Conservation (phyloP, 495 filamentous ascomycete species). For the Neurospora sp. region DNA sequence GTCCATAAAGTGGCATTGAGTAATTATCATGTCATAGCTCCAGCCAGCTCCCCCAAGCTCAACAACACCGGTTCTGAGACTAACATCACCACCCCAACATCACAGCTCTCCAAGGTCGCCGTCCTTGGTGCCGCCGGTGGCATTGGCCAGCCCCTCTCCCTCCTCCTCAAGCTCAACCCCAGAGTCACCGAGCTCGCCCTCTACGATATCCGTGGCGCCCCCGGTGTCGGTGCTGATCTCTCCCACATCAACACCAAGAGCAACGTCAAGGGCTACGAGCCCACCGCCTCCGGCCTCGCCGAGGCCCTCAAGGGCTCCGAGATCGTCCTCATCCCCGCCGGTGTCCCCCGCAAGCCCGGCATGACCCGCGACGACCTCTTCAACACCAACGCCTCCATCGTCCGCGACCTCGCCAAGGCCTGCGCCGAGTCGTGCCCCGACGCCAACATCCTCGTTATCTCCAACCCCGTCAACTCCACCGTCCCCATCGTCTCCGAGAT, state of each 20-base stretch:
- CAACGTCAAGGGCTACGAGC: constrained; percentile 79
- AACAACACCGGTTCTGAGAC: neutral
- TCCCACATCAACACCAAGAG: constrained; percentile 99
- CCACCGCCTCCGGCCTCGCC: constrained; percentile 62
- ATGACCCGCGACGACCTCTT: constrained; percentile 99
- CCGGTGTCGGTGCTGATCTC: constrained; percentile 96
- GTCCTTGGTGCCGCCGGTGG: constrained; percentile 94
- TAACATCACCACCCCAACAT: neutral
- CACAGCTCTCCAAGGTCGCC: constrained; percentile 46
- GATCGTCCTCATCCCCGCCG: constrained; percentile 93
- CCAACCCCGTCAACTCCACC: constrained; percentile 98
- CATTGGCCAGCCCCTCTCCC: constrained; percentile 95
- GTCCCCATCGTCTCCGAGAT: constrained; percentile 96
- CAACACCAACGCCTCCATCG: constrained; percentile 99
- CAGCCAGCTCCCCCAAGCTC: neutral
- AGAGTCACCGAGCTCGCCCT: constrained; percentile 81
- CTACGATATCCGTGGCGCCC: constrained; percentile 92
- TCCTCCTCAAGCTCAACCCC: constrained; percentile 97
- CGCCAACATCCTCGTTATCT: constrained; percentile 93
- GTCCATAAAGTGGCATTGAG: neutral
- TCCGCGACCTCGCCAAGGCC: constrained; percentile 96
- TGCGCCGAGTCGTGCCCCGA: constrained; percentile 79
- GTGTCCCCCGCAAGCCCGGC: constrained; percentile 97
- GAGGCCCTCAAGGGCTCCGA: constrained; percentile 74
- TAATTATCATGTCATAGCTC: constrained; percentile 3